Conservation (phyloP, 2,329 filamentous ascomycete genomes). For the Colletotrichum spinosum region DNA sequence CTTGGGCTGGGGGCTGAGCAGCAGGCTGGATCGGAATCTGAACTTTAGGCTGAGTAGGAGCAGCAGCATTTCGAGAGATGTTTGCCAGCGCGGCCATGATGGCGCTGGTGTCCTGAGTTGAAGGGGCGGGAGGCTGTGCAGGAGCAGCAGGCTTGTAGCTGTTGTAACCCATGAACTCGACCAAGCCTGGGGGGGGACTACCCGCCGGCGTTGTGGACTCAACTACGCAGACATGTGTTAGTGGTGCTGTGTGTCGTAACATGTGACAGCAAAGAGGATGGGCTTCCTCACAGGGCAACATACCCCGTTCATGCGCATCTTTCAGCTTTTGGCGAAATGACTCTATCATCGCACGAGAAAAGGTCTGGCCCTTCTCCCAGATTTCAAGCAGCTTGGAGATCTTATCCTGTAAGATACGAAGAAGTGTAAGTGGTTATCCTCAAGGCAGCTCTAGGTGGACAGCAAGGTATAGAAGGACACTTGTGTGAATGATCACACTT, state of each 20-base stretch:
- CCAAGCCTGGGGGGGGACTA: conserved; percentile 63
- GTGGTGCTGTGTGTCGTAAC: background rate
- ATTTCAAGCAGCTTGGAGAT: conserved; percentile 96
- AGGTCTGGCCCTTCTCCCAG: conserved; percentile 96
- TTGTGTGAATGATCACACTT: conserved; percentile 1
- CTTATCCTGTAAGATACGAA: conserved; percentile 80
- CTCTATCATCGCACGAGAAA: conserved; percentile 82
- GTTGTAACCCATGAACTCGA: conserved; percentile 51
- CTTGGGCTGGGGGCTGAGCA: conserved; percentile 43
- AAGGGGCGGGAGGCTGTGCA: conserved; percentile 49
- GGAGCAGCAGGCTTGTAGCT: conserved; percentile 42
- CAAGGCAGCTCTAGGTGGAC: background rate
- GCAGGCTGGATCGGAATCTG: conserved; percentile 6
- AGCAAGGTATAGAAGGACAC: background rate
- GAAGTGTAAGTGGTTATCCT: conserved; percentile 52
- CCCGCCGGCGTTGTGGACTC: conserved; percentile 78
- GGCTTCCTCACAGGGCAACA: conserved; percentile 51
- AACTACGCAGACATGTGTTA: conserved; percentile 54
- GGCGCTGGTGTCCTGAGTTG: conserved; percentile 61
- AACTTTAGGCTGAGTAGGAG: conserved; percentile 44
- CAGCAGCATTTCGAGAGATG: conserved; percentile 76
- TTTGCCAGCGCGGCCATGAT: conserved; percentile 85
- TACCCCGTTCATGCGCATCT: conserved; percentile 72
- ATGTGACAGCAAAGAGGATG: conserved; percentile 24
- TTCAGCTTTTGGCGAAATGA: conserved; percentile 86